Base-by-base conservation (phyloP, 768 basidiomycete genomes). In the Mycena venus region DNA sequence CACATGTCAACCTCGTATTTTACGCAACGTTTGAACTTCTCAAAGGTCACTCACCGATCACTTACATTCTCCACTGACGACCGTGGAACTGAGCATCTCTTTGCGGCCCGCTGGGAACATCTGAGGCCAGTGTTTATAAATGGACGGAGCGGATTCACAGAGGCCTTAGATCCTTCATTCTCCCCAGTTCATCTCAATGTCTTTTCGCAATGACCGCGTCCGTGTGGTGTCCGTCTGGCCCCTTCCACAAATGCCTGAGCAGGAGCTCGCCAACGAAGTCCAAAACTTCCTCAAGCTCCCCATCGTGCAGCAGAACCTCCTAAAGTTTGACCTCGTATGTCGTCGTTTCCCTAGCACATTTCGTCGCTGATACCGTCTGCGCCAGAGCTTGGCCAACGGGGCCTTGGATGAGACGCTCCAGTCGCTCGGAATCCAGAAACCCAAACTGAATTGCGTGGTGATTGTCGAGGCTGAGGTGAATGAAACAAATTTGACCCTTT, bases 141-240 rank as follows among this genome's bases (percentile, higher is more conserved):
- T 32, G 17, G 53, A 55, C 19, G 21, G 6, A 8, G 12, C 47
- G n/a, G n/a, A n/a, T 12, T 21, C 47, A 8, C 47, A 49, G n/a
- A 31, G 31, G 27, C 6, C 51, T 25, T 29, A 55, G 2, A 31
- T 55, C 47, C n/a, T n/a, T n/a, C 47, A 47, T 47, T 11, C 10
- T 15, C n/a, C 23, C 19, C 53, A 31, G n/a, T 21, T 42, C 15
- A 61, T 61, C 11, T 5, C 49, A 40, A 58, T 44, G 66, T 5
- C 53, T 56, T 68, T 68, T 21, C 66, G 55, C 66, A 56, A 42
- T 19, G 66, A 58, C 32, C 66, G 27, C 10, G 66, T 68, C 38
- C 66, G 66, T 55, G 38, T 68, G 32, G 66, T 68, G 23, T 9
- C 49, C n/a, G 15, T 58, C 42, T 58, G n/a, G 31, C 12, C 34